These are phyloP conservation scores for Begonia fuchsioides DNA, from an alignment of 306 rosid species.

Conservation along the genomic window DNA sequence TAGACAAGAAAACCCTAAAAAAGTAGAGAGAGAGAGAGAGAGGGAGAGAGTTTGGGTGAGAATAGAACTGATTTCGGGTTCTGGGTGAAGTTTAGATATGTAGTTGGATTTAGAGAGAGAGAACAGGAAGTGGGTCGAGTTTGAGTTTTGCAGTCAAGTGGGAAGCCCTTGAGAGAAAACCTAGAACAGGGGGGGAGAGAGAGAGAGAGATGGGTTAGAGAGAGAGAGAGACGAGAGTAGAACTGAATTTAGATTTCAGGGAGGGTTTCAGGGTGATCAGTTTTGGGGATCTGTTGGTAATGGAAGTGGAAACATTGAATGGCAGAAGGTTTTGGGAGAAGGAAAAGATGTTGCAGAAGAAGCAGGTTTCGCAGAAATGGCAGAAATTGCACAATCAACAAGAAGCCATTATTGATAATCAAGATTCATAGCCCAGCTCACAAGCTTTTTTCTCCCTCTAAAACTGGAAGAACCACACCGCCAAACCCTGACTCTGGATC, in stretches of 20 bases:
- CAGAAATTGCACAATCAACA: constrained; percentile 5
- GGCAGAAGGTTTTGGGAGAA: constrained; percentile 46
- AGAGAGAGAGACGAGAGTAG: background rate
- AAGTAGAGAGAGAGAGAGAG: too few species aligned
- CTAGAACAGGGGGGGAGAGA: too few species aligned
- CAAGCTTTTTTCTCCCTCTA: constrained; percentile 9
- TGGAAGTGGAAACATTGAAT: constrained; percentile 62
- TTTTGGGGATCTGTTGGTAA: constrained; percentile 14
- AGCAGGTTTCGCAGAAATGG: constrained; percentile 19
- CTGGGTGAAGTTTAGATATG: constrained; percentile 11
- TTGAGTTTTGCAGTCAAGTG: too few species aligned
- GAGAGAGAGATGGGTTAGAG: constrained; percentile 1
- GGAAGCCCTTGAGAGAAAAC: too few species aligned
- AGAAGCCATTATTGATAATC: constrained; percentile 8
- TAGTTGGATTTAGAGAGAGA: background rate
- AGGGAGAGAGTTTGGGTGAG: background rate
- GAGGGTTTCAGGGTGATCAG: background rate
- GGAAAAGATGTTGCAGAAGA: constrained; percentile 22
- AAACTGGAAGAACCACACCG: constrained; percentile 61
- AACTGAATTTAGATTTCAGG: too few species aligned
- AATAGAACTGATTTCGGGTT: constrained; percentile 10
- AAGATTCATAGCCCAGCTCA: too few species aligned
- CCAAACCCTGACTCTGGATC: constrained; percentile 73
- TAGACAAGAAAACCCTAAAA: too few species aligned
- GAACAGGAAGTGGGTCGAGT: too few species aligned